Percentiles rank a stretch among this genome's conserved stretches.
Conservation (phyloP, 139 green algal species). For the Yamagishiella unicocca region DNA sequence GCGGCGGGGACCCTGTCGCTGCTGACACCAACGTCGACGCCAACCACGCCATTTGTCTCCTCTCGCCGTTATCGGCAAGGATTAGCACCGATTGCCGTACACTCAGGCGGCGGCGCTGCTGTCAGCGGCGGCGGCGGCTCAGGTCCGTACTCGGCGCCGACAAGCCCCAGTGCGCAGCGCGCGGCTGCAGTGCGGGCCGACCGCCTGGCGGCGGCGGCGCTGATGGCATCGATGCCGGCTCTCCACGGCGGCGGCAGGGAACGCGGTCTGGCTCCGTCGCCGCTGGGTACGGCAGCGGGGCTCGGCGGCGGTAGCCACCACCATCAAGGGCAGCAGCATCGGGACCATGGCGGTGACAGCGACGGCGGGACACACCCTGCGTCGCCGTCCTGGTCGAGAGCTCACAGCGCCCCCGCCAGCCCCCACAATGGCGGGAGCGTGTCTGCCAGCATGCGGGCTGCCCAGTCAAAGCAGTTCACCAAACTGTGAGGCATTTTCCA, state of each 20-base stretch:
- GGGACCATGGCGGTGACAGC: neutral
- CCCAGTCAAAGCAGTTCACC: conserved; percentile 27
- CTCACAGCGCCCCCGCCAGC: neutral
- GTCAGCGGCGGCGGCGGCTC: neutral
- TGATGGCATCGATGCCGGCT: conserved; percentile 3
- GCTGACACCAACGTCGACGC: neutral
- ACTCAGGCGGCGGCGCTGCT: too few species aligned
- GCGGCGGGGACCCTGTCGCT: neutral
- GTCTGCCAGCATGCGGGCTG: neutral
- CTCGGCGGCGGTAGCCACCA: neutral
- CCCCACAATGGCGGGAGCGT: neutral
- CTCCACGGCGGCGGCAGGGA: neutral
- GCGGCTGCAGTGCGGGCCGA: conserved; percentile 23
- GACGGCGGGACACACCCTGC: neutral
- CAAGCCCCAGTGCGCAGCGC: conserved; percentile 21
- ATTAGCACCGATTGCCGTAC: too few species aligned
- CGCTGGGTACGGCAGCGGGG: conserved; percentile 21
- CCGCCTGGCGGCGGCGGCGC: neutral
- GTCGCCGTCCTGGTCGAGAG: neutral
- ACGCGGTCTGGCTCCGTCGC: neutral
- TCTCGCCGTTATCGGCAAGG: too few species aligned
- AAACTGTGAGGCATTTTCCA: conserved; percentile 33
- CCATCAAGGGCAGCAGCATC: neutral
- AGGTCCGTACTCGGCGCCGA: neutral
- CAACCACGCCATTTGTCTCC: neutral